Base-by-base conservation (phyloP, 2,329 filamentous ascomycete species). In the Neonectria hederae region DNA sequence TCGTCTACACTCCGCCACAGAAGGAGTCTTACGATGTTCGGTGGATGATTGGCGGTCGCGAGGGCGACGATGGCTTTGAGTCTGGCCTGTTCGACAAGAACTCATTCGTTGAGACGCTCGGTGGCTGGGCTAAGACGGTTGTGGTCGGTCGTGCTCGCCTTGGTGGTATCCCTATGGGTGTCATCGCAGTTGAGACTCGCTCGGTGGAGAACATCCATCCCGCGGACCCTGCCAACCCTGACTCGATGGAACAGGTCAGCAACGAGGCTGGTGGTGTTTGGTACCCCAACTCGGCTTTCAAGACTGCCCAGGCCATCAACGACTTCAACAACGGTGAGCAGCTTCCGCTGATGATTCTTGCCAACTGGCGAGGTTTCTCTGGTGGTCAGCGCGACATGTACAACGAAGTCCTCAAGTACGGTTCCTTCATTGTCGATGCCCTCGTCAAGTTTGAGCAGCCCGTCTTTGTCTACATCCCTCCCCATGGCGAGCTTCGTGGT, bases 361-460 rank as follows among this genome's bases (percentile, higher is more conserved):
- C 96, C 82, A 99, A 99, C 87, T 99, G 96, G 96, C 91, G 96
- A 89, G 96, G 96, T 85, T 99, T 99, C 93, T 99, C 96, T 72
- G 96, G 96, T 85, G 96, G 96, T 70, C 96, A 99, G 83, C 93
- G 95, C 73, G 96, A 99, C 83, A 99, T 99, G 96, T 99, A 97
- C 89, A 97, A 98, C 84, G 96, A 99, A 83, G 96, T 99, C 17
- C 89, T 99, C 81, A 99, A 99, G 86, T 99, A 99, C 77, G 96
- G 96, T 77, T 97, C 95, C 19, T 98, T 96, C 87, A 99, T 99
- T 77, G 96, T 99, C 72, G 96, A 99, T 76, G 95, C 95, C 59
- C 90, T 99, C 52, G 94, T 97, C 86, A 97, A 97, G 83, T 99
- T 93, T 78, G 93, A 99, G 86, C 96, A 99, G 85, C 96, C 96